A percentile compares a stretch with the other conserved stretches of the same genome.
Evolutionary conservation across 495 filamentous ascomycete species (phyloP).

Genomic region (Neurospora sublineolata): DNA sequence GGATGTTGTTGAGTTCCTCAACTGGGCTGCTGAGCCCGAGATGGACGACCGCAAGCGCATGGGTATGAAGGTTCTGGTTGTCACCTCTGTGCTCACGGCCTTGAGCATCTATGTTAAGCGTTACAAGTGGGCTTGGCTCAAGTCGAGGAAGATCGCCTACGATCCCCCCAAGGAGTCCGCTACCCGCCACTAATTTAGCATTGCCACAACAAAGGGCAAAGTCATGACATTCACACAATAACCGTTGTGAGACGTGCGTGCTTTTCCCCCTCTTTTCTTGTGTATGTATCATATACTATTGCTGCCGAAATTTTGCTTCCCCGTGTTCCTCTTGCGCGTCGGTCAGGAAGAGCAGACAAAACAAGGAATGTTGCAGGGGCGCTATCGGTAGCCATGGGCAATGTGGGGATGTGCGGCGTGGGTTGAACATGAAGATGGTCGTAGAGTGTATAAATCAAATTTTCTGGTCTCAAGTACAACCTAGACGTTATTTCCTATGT

Average conservation of each 20-base stretch:
- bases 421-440: slow-evolving; percentile 9
- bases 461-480: slow-evolving; percentile 22
- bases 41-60: slow-evolving; percentile 99
- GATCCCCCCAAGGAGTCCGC: slow-evolving; percentile 50
- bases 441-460: slow-evolving; percentile 29
- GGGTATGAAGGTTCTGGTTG: slow-evolving; percentile 84
- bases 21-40: slow-evolving; percentile 98
- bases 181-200: slow-evolving; percentile 21
- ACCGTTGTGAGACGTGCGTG: not conserved
- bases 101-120: slow-evolving; percentile 96
- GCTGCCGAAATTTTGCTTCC: slow-evolving; percentile 13
- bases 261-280: slow-evolving; percentile 15
- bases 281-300: slow-evolving; percentile 35
- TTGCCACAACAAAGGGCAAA: not conserved
- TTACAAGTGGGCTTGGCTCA: slow-evolving; percentile 95
- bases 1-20: slow-evolving; percentile 96
- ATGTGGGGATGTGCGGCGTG: not conserved
- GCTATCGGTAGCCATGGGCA: slow-evolving; percentile 1
- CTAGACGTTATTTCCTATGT: slow-evolving; percentile 16
- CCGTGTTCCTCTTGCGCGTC: slow-evolving; percentile 24
- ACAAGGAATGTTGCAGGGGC: slow-evolving; percentile 2
- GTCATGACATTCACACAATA: not conserved
- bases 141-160: slow-evolving; percentile 87
- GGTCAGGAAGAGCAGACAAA: slow-evolving; percentile 20
- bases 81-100: slow-evolving; percentile 67